A percentile compares a stretch with the other conserved stretches of the same genome.
Evolutionary conservation across 768 basidiomycete genomes (phyloP).

Genomic region (Leccinum subtestaceum): DNA sequence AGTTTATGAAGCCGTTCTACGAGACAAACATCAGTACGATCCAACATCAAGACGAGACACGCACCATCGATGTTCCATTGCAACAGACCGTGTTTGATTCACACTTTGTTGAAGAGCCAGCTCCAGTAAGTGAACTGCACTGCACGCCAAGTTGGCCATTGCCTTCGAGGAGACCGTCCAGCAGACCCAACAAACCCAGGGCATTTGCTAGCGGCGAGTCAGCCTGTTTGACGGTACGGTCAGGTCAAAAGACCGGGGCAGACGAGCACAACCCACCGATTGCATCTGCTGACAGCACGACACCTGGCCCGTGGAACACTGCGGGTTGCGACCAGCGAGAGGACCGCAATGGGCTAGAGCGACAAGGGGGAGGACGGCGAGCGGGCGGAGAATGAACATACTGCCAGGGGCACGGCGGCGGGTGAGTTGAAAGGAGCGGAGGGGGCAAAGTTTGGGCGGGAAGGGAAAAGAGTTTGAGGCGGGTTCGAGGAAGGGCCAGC

Average conservation of each 20-base stretch:
- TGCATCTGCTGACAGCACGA: slow-evolving; percentile 23
- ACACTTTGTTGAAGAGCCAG: slow-evolving; percentile 24
- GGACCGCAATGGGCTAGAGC: slow-evolving; percentile 18
- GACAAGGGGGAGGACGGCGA: slow-evolving; percentile 20
- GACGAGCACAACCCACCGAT: slow-evolving; percentile 14
- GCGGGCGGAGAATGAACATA: slow-evolving; percentile 15
- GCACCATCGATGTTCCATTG: slow-evolving; percentile 16
- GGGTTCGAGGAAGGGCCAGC: background rate
- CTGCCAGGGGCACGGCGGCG: slow-evolving; percentile 6
- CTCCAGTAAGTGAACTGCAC: slow-evolving; percentile 22
- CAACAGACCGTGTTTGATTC: slow-evolving; percentile 24
- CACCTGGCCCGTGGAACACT: slow-evolving; percentile 19
- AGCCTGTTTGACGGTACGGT: slow-evolving; percentile 12
- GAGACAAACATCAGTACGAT: background rate
- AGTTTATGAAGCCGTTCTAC: slow-evolving; percentile 26
- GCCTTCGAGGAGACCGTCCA: slow-evolving; percentile 1
- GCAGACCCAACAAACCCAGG: background rate
- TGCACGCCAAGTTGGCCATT: slow-evolving; percentile 14
- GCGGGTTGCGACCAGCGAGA: slow-evolving; percentile 24
- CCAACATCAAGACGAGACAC: background rate
- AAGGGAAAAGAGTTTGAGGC: slow-evolving; percentile 8
- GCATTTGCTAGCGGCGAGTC: background rate
- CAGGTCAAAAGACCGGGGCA: slow-evolving; percentile 1
- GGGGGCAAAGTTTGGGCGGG: slow-evolving; percentile 13
- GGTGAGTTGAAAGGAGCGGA: slow-evolving; percentile 22